Evolutionary conservation across 257 asterid species (phyloP).

Genomic region (Ajuga chamaepitys): DNA sequence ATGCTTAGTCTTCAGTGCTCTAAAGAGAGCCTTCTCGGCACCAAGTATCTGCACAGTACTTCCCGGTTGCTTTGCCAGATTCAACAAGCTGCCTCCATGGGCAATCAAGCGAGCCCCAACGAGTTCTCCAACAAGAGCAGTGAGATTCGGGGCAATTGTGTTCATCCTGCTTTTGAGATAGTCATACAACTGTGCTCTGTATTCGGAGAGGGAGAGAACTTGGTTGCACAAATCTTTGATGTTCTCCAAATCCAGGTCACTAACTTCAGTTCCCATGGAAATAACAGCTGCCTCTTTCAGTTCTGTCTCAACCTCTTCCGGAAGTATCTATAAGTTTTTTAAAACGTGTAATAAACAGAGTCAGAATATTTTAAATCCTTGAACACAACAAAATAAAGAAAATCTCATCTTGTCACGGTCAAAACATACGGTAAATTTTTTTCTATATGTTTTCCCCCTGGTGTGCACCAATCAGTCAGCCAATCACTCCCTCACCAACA

Average conservation of each 20-base stretch:
- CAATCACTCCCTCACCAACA: no score
- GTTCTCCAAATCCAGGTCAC: slow-evolving; percentile 77
- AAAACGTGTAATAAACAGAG: neutral
- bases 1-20: slow-evolving; percentile 88
- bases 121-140: slow-evolving; percentile 91
- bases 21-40: slow-evolving; percentile 86
- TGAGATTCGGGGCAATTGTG: slow-evolving; percentile 87
- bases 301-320: slow-evolving; percentile 79
- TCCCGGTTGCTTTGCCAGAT: slow-evolving; percentile 96
- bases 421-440: neutral
- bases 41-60: slow-evolving; percentile 94
- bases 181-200: slow-evolving; percentile 80
- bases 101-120: slow-evolving; percentile 95
- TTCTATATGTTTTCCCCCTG: neutral
- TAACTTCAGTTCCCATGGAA: slow-evolving; percentile 96
- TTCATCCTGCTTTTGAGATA: slow-evolving; percentile 85
- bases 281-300: slow-evolving; percentile 75
- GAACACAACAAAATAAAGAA: neutral
- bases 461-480: no score
- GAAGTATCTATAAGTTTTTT: slow-evolving; percentile 37
- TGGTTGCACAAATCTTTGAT: slow-evolving; percentile 82
- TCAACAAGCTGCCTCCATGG: slow-evolving; percentile 86
- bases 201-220: slow-evolving; percentile 75
- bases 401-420: no score
- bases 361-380: neutral